Evolutionary conservation across 2,329 filamentous ascomycete genomes (phyloP), one percentile per base, ranked within the genome.

Genomic region (Seiridium cupressi): DNA sequence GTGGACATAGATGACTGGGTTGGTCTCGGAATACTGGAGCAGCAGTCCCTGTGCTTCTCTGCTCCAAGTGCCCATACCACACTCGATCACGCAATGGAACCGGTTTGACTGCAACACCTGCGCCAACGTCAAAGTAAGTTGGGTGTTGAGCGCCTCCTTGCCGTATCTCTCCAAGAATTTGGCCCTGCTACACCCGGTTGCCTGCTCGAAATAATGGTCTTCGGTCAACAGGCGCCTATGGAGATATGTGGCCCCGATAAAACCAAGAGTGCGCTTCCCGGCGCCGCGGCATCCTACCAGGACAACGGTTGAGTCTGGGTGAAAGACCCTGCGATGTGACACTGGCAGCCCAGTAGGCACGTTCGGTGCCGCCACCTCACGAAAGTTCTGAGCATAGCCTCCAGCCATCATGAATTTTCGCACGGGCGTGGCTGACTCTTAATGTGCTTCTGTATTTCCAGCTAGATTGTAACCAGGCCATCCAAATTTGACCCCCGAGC

Each of bases 181-280:
- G 26, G 82, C 80, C 54, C 86, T 82, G 13, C 81, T 84, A 57
- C 84, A 79, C 4, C 89, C 88, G 2, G 86, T 88, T 4, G 79
- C 77, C 64, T 89, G 84, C 55, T 88, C 80, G 65, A 92, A 92
- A 61, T 84, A 84, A 61, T 84, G 81, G 67, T 91, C 88, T 60
- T 88, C 84, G 49, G 89, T 90, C 54, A 92, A 81, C 4, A 92
- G 79, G 49, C 87, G 84, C 55, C 87, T 81, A 36, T 85, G 84
- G 57, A 89, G 84, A 63, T 89, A 84, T 53, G 86, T 87, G 1
- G 89, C 89, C 11, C 88, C 87, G 62, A 92, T 89, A 62, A 92
- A 87, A 7, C 87, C 89, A 34, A 92, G 77, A 18, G 88, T 90
- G 44, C 87, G 86, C 72, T 92, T 92, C 7, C 89, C 89, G 5